Base-by-base conservation (phyloP, 2,329 filamentous ascomycete genomes). In the Neopestalotiopsis sp. region DNA sequence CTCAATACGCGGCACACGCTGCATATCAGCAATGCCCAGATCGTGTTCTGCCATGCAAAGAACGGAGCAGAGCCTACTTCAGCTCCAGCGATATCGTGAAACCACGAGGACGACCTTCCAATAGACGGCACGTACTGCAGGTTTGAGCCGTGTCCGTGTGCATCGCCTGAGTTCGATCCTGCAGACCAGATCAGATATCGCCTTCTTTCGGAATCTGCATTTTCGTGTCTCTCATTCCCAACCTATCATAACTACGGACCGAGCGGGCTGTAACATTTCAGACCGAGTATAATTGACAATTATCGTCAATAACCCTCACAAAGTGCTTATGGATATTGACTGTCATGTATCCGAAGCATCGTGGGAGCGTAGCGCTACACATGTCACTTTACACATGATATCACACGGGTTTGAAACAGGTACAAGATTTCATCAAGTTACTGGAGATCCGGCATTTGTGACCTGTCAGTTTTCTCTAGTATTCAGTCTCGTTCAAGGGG, bases 41-140 rank as follows among this genome's bases (percentile, higher is more conserved):
- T 40, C 32, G 59, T 62, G 34, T 28, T 42, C 28, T 17, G 24
- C 57, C 57, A 14, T n/a, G 13, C 28, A 59, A 30, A 10, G 30
- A 4, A 38, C 10, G 12, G 12, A 24, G 4, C 9, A 34, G 57
- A 30, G 5, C 13, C 30, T 59, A 7, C 57, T n/a, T 34, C 59
- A 57, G 63, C 49, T 12, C 14, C 14, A 28, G 3, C 12, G n/a
- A 32, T 32, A 49, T 7, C 30, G 61, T 64, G 61, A 49, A 49
- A 64, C 61, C 40, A 40, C n/a, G 63, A 40, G 63, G 49, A 66
- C 32, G 59, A 62, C 14, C 30, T 28, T 28, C 24, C 32, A 13
- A 34, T 14, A 40, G 13, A 62, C 57, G 57, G 57, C 10, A 30
- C 30, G 57, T 59, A 59, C 57, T 24, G 57, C 30, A 59, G 24